Conservation (phyloP, 768 basidiomycete species). For the Hydnum rufescens region DNA sequence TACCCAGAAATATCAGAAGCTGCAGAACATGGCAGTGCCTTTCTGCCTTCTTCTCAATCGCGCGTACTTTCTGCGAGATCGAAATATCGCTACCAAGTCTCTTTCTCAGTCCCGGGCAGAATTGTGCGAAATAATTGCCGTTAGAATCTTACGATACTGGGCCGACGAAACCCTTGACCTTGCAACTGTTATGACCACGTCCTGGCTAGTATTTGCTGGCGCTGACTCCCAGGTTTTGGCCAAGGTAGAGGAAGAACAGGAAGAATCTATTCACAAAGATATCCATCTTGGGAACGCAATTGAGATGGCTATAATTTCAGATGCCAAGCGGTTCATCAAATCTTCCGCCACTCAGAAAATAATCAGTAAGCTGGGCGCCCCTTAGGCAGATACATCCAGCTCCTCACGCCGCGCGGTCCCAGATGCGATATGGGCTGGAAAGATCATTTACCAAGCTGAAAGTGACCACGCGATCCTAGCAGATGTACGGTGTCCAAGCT, state of each 20-base stretch:
- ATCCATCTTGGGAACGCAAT: conserved; percentile 80
- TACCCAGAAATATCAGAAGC: conserved; percentile 60
- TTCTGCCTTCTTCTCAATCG: conserved; percentile 82
- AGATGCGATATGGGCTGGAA: conserved; percentile 25
- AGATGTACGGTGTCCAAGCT: conserved; percentile 32
- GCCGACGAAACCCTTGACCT: conserved; percentile 49
- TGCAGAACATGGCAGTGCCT: conserved; percentile 69
- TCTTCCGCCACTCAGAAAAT: conserved; percentile 78
- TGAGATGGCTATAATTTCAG: conserved; percentile 77
- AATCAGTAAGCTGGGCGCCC: conserved; percentile 40
- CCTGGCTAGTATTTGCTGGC: conserved; percentile 64
- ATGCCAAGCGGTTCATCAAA: conserved; percentile 78
- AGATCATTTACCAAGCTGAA: conserved; percentile 78
- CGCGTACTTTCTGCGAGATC: conserved; percentile 65
- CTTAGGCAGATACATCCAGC: conserved; percentile 1
- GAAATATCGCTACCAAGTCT: conserved; percentile 43
- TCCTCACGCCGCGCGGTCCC: not conserved
- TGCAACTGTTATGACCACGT: conserved; percentile 50
- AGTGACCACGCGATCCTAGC: conserved; percentile 79
- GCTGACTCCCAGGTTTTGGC: conserved; percentile 39
- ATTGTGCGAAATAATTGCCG: conserved; percentile 82
- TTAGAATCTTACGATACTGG: conserved; percentile 51
- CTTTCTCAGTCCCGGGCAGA: conserved; percentile 57
- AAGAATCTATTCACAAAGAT: conserved; percentile 42
- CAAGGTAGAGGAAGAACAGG: conserved; percentile 37